phyloP scores from a whole-genome alignment of 2,329 filamentous ascomycete genomes.

The Metarhizium anisopliae region DNA sequence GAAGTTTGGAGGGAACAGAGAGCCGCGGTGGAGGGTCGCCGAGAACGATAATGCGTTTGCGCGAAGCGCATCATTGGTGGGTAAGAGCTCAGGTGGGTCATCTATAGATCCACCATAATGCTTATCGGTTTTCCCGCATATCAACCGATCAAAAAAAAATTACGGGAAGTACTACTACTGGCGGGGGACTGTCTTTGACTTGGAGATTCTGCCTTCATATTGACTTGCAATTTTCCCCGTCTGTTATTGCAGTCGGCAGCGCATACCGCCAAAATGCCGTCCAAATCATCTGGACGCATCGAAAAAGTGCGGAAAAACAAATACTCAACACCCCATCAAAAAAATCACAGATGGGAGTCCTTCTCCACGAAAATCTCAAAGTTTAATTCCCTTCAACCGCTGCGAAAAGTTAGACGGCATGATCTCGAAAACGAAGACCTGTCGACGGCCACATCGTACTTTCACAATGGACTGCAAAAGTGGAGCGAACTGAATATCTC shows the following conservation, averaged over 20 bases:
- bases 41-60: constrained; percentile 24
- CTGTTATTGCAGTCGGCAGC: constrained; percentile 9
- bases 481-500: constrained; percentile 92
- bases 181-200: not conserved
- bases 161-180: not conserved
- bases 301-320: constrained; percentile 62
- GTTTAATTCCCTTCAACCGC: constrained; percentile 80
- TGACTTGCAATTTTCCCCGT: not conserved
- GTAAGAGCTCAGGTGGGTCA: constrained; percentile 2
- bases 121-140: constrained; percentile 28
- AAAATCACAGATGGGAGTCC: constrained; percentile 82
- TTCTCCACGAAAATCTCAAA: constrained; percentile 87
- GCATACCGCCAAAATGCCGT: constrained; percentile 43
- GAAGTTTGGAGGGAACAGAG: constrained; percentile 4
- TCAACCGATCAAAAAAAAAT: constrained; percentile 25
- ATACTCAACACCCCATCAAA: constrained; percentile 63
- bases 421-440: constrained; percentile 73
- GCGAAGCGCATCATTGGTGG: constrained; percentile 22
- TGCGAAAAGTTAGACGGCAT: constrained; percentile 80
- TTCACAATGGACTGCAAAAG: constrained; percentile 71
- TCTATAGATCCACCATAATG: constrained; percentile 5
- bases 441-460: constrained; percentile 74
- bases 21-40: not conserved
- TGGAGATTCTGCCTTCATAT: not conserved
- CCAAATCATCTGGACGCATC: constrained; percentile 57